These are phyloP conservation scores for Geotrichum klebahnii DNA, from an alignment of 1,139 yeast genomes.

Conservation along the genomic window DNA sequence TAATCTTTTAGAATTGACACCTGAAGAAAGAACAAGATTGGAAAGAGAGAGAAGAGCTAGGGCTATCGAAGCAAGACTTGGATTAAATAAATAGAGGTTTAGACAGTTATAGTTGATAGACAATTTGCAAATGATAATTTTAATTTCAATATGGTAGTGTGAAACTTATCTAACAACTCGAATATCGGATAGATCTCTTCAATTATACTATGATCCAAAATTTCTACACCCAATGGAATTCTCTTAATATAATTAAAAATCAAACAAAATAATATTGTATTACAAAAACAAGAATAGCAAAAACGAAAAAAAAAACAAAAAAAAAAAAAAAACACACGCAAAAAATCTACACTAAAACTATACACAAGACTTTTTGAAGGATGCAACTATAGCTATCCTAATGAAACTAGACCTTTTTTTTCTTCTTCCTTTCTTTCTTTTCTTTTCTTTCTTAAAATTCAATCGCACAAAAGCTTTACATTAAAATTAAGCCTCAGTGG, in stretches of 20 bases:
- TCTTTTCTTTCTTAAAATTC: not conserved
- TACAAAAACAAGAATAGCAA: slow-evolving; percentile 35
- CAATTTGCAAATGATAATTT: too few species aligned
- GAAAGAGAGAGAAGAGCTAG: slow-evolving; percentile 95
- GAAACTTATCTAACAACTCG: too few species aligned
- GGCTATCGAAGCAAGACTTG: slow-evolving; percentile 88
- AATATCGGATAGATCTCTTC: not conserved
- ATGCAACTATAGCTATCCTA: not conserved
- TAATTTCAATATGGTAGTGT: too few species aligned
- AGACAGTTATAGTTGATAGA: not conserved
- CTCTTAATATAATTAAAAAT: too few species aligned
- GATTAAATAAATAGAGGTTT: slow-evolving; percentile 32
- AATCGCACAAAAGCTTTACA: too few species aligned
- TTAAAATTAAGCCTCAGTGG: slow-evolving; percentile 19
- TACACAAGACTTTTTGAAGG: not conserved
- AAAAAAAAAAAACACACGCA: slow-evolving; percentile 8
- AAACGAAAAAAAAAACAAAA: slow-evolving; percentile 4
- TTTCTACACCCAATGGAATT: too few species aligned
- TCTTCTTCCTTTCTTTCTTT: not conserved
- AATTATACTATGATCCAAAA: too few species aligned
- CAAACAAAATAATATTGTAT: slow-evolving; percentile 42
- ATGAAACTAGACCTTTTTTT: not conserved
- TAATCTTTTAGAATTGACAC: slow-evolving; percentile 30
- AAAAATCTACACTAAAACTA: not conserved
- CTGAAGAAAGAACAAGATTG: slow-evolving; percentile 40